Conservation (phyloP, 306 rosid genomes). For the Lablab purpureus region DNA sequence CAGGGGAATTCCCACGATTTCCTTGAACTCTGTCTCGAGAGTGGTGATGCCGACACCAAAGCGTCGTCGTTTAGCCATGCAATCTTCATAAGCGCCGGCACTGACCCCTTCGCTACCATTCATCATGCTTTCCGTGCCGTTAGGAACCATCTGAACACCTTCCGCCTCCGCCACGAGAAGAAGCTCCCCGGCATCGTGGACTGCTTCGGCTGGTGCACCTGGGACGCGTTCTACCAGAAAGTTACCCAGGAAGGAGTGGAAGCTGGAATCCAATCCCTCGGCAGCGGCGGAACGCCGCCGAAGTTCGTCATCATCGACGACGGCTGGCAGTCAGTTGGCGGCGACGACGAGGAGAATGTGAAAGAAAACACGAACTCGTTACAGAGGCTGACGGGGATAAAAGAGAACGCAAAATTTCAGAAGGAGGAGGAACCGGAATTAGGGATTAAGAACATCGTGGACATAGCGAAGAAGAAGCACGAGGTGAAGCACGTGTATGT, state of each 20-base stretch:
- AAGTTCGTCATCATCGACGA: conserved; percentile 91
- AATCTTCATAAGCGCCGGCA: conserved; percentile 66
- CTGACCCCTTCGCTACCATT: conserved; percentile 74
- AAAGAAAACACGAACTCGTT: background rate
- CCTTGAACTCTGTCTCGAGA: conserved; percentile 84
- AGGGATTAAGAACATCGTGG: conserved; percentile 72
- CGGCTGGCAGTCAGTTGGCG: conserved; percentile 84
- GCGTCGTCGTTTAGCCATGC: conserved; percentile 73
- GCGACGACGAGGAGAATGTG: conserved; percentile 30
- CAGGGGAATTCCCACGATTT: conserved; percentile 69
- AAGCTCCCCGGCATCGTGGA: conserved; percentile 76
- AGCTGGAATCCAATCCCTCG: conserved; percentile 64
- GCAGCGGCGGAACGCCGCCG: conserved; percentile 76
- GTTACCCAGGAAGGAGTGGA: conserved; percentile 91
- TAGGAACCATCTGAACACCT: conserved; percentile 64
- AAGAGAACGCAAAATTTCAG: conserved; percentile 77
- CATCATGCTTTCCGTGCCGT: conserved; percentile 67
- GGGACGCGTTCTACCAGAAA: conserved; percentile 92
- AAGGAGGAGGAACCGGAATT: conserved; percentile 55
- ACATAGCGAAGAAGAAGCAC: conserved; percentile 67
- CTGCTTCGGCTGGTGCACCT: conserved; percentile 91
- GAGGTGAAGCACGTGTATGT: conserved; percentile 79
- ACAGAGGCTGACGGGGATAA: conserved; percentile 67
- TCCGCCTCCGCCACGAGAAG: conserved; percentile 87
- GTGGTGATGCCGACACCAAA: conserved; percentile 73